Percentiles rank a stretch among this genome's conserved stretches.
Conservation (phyloP, 495 filamentous ascomycete genomes). For the Penicillium robsamsonii region DNA sequence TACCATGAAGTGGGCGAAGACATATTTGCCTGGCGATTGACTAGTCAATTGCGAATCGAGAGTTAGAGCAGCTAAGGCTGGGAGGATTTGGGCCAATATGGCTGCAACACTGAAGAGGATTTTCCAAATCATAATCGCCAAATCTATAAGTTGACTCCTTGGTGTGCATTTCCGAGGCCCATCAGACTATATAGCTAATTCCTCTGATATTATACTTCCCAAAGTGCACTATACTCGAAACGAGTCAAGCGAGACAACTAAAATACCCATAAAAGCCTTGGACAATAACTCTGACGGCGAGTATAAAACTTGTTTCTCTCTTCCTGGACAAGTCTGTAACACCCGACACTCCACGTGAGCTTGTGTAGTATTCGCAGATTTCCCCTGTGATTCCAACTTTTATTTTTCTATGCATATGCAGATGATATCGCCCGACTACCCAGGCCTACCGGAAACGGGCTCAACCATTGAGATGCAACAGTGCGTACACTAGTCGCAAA, state of each 20-base stretch:
- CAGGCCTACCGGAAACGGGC: neutral
- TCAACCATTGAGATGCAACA: neutral
- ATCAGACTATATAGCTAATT: neutral
- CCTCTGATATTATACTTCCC: neutral
- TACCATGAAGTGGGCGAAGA: slow-evolving; percentile 9
- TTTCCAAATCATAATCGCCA: neutral
- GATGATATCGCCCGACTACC: neutral
- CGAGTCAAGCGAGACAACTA: neutral
- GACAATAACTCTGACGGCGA: neutral
- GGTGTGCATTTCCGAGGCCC: neutral
- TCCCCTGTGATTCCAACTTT: neutral
- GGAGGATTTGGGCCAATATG: neutral
- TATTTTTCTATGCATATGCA: neutral
- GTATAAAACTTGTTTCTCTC: neutral
- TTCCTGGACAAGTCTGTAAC: neutral
- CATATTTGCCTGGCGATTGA: neutral
- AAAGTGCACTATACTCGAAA: neutral
- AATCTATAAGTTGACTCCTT: neutral
- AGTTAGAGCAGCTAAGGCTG: neutral
- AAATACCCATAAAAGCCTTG: neutral
- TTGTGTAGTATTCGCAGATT: neutral
- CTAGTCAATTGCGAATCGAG: neutral
- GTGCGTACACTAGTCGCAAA: neutral
- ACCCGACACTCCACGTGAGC: neutral
- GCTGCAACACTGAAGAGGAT: neutral